Base-by-base conservation (phyloP, 1,284 basidiomycete species). In the Apiotrichum sp. region DNA sequence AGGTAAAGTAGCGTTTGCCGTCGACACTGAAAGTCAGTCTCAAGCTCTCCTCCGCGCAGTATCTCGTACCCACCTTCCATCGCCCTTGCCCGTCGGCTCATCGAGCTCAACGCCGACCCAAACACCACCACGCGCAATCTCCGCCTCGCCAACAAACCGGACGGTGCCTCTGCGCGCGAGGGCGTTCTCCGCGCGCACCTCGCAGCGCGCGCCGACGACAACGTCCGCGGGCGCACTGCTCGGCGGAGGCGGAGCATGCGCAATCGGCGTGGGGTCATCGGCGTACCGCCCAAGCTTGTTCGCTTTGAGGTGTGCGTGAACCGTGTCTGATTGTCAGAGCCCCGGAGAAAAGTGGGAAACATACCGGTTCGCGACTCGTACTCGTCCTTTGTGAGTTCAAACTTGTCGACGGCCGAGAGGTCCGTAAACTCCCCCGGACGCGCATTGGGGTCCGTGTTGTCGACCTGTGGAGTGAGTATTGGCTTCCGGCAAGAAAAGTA, bases 71-170 rank as follows among this genome's bases (percentile, higher is more conserved):
- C 73, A 93, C 89, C 85, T 85, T 63, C 95, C 95, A 72, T 98
- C 88, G 62, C 95, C 93, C 78, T 93, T 97, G 10, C 95, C 93
- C 10, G 92, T 82, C 1, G 96, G 95, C 69, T 98, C 96, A 70
- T 98, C 96, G 66, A 95, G 90, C 74, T 96, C 89, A 6, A 98
- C 80, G 0, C 95, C 96, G 2, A 98, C 82, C 95, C 95, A 98
- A 0, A 83, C 70, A 0, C 72, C 49, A 33, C 70, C 49, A 35
- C 54, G 48, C 29, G 84, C 84, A 68, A 98, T 96, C 52, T 81
- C 79, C 0, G 93, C 90, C 32, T 78, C 71, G 0, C 96, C 96
- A 10, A 93, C 85, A 67, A 86, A 98, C 8, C 86, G 80, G 29
- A 98, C 84, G 0, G 85, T 86, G 0, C 95, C 95, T 32, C 90